Evolutionary conservation across 2,329 filamentous ascomycete species (phyloP).

Genomic region (Phaeoacremonium minimum): DNA sequence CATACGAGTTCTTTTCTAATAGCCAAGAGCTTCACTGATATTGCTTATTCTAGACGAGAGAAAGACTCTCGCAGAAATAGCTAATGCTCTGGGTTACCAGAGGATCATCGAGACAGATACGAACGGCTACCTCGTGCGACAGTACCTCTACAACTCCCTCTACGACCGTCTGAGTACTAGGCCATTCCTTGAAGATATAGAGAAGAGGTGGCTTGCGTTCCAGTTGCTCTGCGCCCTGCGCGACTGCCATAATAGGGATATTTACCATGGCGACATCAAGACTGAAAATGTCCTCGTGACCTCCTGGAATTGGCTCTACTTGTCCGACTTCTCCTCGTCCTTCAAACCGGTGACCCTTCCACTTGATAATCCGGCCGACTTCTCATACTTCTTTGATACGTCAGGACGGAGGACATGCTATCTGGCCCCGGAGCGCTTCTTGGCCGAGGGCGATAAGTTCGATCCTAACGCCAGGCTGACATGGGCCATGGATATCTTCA

Average conservation of each 20-base stretch:
- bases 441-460: slow-evolving; percentile 63
- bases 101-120: slow-evolving; percentile 87
- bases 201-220: slow-evolving; percentile 98
- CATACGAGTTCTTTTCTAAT: neutral
- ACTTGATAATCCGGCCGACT: slow-evolving; percentile 94
- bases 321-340: slow-evolving; percentile 93
- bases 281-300: slow-evolving; percentile 96
- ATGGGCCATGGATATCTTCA: slow-evolving; percentile 99
- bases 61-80: slow-evolving; percentile 72
- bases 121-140: slow-evolving; percentile 88
- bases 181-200: slow-evolving; percentile 93
- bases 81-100: slow-evolving; percentile 88
- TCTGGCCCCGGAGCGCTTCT: slow-evolving; percentile 87
- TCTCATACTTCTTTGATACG: slow-evolving; percentile 96
- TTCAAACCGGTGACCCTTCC: slow-evolving; percentile 94
- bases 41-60: slow-evolving; percentile 62
- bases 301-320: slow-evolving; percentile 98
- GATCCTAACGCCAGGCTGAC: slow-evolving; percentile 57
- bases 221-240: slow-evolving; percentile 88
- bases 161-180: slow-evolving; percentile 96
- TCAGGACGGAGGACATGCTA: slow-evolving; percentile 91
- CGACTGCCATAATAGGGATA: slow-evolving; percentile 82
- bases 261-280: slow-evolving; percentile 98
- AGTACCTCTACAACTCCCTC: slow-evolving; percentile 92
- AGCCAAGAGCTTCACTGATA: slow-evolving; percentile 4